Percentiles rank a stretch among this genome's conserved stretches.
phyloP scores from a whole-genome alignment of 768 basidiomycete species.

The Kwoniella sp. region DNA sequence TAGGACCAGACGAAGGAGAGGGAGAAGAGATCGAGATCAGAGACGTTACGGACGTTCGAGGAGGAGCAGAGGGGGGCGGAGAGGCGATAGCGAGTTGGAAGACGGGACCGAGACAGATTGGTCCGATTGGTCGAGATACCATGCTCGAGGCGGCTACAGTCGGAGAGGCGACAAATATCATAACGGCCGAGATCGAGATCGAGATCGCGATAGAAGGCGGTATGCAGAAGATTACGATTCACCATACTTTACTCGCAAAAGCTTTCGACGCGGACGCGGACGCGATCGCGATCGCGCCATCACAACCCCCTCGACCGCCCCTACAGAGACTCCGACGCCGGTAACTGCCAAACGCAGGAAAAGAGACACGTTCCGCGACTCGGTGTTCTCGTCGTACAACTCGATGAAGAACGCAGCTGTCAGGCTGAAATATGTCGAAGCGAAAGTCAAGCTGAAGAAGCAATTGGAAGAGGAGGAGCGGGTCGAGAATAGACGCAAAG shows the following conservation, averaged over 20 bases:
- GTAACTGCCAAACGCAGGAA: slow-evolving; percentile 6
- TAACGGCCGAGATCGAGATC: slow-evolving; percentile 2
- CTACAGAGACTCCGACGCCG: background rate
- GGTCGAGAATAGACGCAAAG: slow-evolving; percentile 16
- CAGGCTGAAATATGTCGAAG: slow-evolving; percentile 40
- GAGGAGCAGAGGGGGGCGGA: slow-evolving; percentile 9
- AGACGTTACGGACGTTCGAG: slow-evolving; percentile 6
- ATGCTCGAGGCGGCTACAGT: background rate
- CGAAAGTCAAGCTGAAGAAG: slow-evolving; percentile 36
- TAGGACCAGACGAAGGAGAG: slow-evolving; percentile 18
- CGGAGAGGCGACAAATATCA: slow-evolving; percentile 1
- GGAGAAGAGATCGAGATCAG: slow-evolving; percentile 11
- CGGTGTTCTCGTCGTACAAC: slow-evolving; percentile 42
- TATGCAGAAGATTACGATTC: background rate
- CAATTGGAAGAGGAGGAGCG: slow-evolving; percentile 23
- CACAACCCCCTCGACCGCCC: background rate
- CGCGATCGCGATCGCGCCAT: no score
- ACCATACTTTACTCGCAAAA: background rate
- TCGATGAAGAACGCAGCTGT: slow-evolving; percentile 50
- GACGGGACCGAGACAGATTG: background rate
- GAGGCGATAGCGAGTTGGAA: background rate
- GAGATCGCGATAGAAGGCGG: slow-evolving; percentile 4
- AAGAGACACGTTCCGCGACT: slow-evolving; percentile 34
- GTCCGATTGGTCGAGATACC: background rate
- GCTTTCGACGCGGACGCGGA: background rate